Percentiles rank a stretch among this genome's conserved stretches.
Conservation (phyloP, 805 yeast species). For the Wickerhamiella musiphila region DNA sequence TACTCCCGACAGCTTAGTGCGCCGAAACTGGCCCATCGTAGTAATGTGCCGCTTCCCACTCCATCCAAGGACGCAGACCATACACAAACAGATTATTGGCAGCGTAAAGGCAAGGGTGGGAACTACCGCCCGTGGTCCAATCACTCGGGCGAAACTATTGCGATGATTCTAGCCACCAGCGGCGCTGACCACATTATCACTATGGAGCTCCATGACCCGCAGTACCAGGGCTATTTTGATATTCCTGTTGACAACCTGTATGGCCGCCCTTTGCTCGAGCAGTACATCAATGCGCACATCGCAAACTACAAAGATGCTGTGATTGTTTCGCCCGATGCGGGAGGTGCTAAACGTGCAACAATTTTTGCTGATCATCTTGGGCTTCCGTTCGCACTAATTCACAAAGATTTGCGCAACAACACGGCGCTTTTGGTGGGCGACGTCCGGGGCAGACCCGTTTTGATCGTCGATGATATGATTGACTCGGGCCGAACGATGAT, state of each 20-base stretch:
- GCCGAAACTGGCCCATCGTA: too few relatives aligned
- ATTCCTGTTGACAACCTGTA: constrained; percentile 90
- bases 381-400: constrained; percentile 83
- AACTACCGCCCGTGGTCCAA: too few relatives aligned
- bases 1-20: constrained; percentile 93
- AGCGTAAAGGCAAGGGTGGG: too few relatives aligned
- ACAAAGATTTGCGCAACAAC: constrained; percentile 48
- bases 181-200: constrained; percentile 96
- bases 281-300: constrained; percentile 60
- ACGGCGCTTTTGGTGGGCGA: constrained; percentile 95
- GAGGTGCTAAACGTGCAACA: constrained; percentile 96
- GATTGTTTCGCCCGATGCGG: constrained; percentile 94
- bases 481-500: constrained; percentile 88
- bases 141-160: constrained; percentile 83
- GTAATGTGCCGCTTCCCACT: too few relatives aligned
- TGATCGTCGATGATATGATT: constrained; percentile 82
- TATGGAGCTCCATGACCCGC: constrained; percentile 96
- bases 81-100: too few relatives aligned
- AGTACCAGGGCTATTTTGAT: constrained; percentile 93
- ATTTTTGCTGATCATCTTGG: constrained; percentile 82
- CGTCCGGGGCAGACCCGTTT: constrained; percentile 69
- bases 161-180: constrained; percentile 70
- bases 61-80: too few relatives aligned
- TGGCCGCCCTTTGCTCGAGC: constrained; percentile 72
- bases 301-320: constrained; percentile 75